These are phyloP conservation scores for Xylariaceae sp. DNA, from an alignment of 2,329 filamentous ascomycete genomes.

Conservation along the genomic window DNA sequence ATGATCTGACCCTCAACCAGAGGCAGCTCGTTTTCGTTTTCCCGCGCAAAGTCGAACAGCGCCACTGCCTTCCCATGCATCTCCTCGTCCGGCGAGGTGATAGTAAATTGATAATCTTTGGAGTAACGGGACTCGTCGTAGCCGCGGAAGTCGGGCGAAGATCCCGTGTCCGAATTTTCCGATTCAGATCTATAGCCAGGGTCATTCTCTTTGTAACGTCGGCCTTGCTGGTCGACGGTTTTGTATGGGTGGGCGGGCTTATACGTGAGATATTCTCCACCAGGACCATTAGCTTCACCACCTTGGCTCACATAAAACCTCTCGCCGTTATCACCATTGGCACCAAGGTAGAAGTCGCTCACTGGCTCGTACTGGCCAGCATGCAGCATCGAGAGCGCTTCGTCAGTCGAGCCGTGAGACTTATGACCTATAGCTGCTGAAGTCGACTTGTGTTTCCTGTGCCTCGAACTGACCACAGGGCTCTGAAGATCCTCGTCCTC, in stretches of 20 bases:
- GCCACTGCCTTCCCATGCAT: constrained; percentile 96
- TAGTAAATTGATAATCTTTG: constrained; percentile 88
- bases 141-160: constrained; percentile 49
- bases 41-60: constrained; percentile 86
- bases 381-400: constrained; percentile 35
- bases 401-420: constrained; percentile 35
- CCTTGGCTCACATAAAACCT: constrained; percentile 66
- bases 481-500: constrained; percentile 94
- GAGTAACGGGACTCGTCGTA: constrained; percentile 76
- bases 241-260: constrained; percentile 46
- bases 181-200: constrained; percentile 48
- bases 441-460: constrained; percentile 77
- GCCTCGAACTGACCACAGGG: constrained; percentile 76
- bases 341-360: constrained; percentile 59
- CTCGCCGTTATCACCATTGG: constrained; percentile 63
- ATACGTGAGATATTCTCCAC: constrained; percentile 76
- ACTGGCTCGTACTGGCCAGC: constrained; percentile 49
- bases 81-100: constrained; percentile 90
- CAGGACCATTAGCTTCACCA: constrained; percentile 65
- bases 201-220: constrained; percentile 37
- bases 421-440: constrained; percentile 41
- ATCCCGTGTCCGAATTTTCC: constrained; percentile 50
- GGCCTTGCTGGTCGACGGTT: constrained; percentile 36
- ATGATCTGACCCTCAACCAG: constrained; percentile 93
- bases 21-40: constrained; percentile 94